These are phyloP conservation scores for Hordeum vulgare DNA, from an alignment of 176 grass and related monocot species.

Conservation along the genomic window DNA sequence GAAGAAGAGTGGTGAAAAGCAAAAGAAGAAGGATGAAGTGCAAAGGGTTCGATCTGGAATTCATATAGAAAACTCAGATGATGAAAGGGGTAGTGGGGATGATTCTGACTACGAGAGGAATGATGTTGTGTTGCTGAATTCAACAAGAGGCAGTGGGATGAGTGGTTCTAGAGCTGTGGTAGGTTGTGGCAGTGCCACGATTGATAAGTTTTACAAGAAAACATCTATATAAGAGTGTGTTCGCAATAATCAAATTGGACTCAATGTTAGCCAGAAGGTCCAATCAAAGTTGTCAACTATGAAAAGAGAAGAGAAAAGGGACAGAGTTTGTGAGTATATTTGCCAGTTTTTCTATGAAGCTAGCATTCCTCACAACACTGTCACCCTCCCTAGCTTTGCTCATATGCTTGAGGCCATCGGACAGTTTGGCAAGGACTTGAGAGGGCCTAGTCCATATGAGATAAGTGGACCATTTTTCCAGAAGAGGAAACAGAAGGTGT, in stretches of 20 bases:
- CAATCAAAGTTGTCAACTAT: background rate
- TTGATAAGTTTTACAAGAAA: background rate
- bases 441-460: background rate
- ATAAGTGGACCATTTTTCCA: background rate
- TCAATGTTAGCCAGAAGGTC: background rate
- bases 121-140: background rate
- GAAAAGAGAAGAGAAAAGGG: background rate
- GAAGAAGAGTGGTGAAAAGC: background rate
- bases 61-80: background rate
- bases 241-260: background rate
- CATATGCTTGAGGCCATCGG: background rate
- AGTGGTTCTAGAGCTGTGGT: too few relatives aligned
- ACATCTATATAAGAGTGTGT: background rate
- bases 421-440: background rate
- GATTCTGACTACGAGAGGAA: background rate
- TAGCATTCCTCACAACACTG: background rate
- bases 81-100: background rate
- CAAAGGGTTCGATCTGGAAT: background rate
- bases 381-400: background rate
- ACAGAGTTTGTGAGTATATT: background rate
- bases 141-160: background rate
- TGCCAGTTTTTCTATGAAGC: background rate
- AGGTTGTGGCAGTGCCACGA: background rate
- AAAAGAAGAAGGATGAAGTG: background rate
- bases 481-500: background rate